Evolutionary conservation across 2,329 filamentous ascomycete genomes (phyloP).

Genomic region (Acephala macrosclerotiorum): DNA sequence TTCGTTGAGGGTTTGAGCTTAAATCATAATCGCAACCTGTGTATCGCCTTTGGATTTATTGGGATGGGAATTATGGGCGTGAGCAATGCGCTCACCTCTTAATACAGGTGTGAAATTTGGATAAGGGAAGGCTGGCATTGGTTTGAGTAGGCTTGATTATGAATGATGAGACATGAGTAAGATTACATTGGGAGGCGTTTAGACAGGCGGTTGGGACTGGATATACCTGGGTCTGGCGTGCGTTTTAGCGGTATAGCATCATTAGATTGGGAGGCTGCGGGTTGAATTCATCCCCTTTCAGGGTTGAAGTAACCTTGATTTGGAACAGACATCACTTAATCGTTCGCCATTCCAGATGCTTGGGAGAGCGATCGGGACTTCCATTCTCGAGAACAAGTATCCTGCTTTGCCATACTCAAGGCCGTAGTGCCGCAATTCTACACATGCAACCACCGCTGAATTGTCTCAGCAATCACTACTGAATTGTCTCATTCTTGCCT

Average conservation of each 20-base stretch:
- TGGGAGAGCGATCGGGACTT: too few relatives aligned
- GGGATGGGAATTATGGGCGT: conserved; percentile 89
- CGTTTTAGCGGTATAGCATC: neutral
- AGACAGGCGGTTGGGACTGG: conserved; percentile 7
- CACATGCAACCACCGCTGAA: too few relatives aligned
- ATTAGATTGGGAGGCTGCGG: neutral
- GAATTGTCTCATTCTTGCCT: too few relatives aligned
- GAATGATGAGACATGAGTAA: conserved; percentile 3
- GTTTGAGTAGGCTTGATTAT: conserved; percentile 12
- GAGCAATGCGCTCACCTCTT: conserved; percentile 83
- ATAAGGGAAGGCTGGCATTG: neutral
- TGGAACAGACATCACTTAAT: neutral
- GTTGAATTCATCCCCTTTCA: neutral
- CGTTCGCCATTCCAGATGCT: neutral
- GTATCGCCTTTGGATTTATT: conserved; percentile 80
- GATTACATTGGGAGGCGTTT: conserved; percentile 14
- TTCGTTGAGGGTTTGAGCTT: conserved; percentile 86
- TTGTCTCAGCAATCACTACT: too few relatives aligned
- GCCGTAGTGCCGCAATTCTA: too few relatives aligned
- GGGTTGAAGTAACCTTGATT: neutral
- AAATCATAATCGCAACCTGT: conserved; percentile 79
- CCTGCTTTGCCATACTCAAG: too few relatives aligned
- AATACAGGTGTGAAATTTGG: neutral
- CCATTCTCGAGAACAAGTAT: too few relatives aligned
- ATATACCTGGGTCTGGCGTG: neutral